phyloP scores from a whole-genome alignment of 139 green algal species.

The Chlamydomonas incerta region DNA sequence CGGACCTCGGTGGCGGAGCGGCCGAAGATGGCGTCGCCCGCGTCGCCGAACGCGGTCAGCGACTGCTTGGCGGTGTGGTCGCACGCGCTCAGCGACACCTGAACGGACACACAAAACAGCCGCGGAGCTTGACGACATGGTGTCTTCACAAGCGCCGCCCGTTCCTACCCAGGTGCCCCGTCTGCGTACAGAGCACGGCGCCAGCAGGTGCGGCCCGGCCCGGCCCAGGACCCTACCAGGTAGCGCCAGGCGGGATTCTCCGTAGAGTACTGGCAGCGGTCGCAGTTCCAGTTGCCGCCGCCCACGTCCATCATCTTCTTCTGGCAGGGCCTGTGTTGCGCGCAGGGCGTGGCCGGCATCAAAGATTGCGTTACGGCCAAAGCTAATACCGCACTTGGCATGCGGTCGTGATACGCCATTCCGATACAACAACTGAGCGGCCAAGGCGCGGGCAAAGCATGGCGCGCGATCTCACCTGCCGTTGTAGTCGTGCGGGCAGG shows the following conservation, averaged over 20 bases:
- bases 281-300: constrained; percentile 53
- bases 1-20: constrained; percentile 53
- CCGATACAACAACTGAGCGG: too few species aligned
- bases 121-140: too few species aligned
- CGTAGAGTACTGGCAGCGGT: constrained; percentile 44
- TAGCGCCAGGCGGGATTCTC: constrained; percentile 61
- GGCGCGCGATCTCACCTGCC: constrained; percentile 48
- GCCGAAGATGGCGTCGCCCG: constrained; percentile 55
- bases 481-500: constrained; percentile 70
- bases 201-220: not conserved
- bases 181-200: too few species aligned
- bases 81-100: constrained; percentile 36
- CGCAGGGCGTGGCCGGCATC: not conserved
- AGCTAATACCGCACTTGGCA: too few species aligned
- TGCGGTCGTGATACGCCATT: too few species aligned
- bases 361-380: too few species aligned
- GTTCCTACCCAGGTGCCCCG: too few species aligned
- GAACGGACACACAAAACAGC: not conserved
- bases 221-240: constrained; percentile 23
- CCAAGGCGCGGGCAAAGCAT: too few species aligned
- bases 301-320: constrained; percentile 79
- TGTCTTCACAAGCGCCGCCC: too few species aligned
- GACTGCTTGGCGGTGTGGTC: constrained; percentile 72
- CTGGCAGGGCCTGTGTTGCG: constrained; percentile 70
- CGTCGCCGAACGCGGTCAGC: constrained; percentile 74